phyloP scores from a whole-genome alignment of 164 flowering plant species.

The Magnolia sinica region DNA sequence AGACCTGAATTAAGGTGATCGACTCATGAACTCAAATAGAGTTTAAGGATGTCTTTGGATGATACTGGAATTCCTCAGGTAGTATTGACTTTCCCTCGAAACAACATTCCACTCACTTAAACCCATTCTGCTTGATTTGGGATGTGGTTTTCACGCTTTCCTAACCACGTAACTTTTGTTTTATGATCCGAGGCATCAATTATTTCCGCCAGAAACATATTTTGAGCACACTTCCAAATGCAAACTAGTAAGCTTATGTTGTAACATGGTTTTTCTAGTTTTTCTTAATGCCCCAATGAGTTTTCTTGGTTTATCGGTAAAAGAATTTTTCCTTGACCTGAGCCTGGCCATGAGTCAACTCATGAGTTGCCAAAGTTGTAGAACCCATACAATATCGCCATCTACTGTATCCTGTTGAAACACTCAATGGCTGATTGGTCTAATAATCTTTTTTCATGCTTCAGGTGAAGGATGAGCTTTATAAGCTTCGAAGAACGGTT shows the following conservation, averaged over 20 bases:
- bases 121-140: no score
- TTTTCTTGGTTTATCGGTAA: neutral
- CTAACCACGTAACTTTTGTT: neutral
- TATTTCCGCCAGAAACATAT: neutral
- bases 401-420: neutral
- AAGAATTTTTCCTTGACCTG: neutral
- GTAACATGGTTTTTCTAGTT: neutral
- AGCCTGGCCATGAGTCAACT: neutral
- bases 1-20: neutral
- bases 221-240: neutral
- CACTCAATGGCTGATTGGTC: neutral
- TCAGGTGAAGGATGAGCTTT: constrained; percentile 94
- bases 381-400: neutral
- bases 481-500: constrained; percentile 55
- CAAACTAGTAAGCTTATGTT: neutral
- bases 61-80: no score
- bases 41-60: no score
- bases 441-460: neutral
- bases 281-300: neutral
- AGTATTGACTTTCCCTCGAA: no score
- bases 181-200: neutral
- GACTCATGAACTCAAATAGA: neutral
- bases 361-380: neutral
- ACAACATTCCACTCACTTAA: no score
- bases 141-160: neutral